Evolutionary conservation across 768 basidiomycete genomes (phyloP).

Genomic region (Atractiella rhizophila): DNA sequence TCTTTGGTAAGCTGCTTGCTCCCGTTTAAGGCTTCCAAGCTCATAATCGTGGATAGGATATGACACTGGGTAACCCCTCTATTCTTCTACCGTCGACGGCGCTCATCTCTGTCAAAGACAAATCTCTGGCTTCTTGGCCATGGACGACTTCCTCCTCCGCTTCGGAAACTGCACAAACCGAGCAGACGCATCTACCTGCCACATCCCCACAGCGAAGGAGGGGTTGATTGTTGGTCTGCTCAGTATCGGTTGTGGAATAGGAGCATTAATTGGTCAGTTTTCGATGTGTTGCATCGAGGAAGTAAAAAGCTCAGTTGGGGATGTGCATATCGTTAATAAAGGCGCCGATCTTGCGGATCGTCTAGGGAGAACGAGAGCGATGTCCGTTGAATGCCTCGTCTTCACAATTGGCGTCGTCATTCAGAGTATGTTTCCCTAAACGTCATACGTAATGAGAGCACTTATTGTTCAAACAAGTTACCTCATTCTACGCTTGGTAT

Average conservation of each 20-base stretch:
- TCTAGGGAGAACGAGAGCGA: constrained; percentile 42
- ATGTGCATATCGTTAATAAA: not conserved
- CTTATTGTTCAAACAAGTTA: constrained; percentile 32
- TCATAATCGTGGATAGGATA: not conserved
- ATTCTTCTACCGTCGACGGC: not conserved
- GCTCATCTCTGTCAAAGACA: constrained; percentile 30
- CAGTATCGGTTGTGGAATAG: constrained; percentile 25
- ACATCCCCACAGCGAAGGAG: constrained; percentile 31
- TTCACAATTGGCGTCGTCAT: constrained; percentile 31
- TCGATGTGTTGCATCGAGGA: constrained; percentile 31
- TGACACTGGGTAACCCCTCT: not conserved
- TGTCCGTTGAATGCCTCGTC: constrained; percentile 34
- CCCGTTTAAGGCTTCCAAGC: constrained; percentile 7
- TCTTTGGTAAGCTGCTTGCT: no score
- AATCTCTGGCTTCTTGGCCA: constrained; percentile 48
- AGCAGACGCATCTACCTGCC: constrained; percentile 25
- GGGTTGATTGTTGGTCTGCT: constrained; percentile 44
- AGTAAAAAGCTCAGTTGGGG: not conserved
- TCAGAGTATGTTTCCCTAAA: not conserved
- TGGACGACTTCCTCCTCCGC: constrained; percentile 40
- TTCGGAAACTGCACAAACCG: constrained; percentile 30
- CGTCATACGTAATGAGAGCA: not conserved
- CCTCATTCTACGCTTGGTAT: constrained; percentile 32
- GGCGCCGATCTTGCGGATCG: constrained; percentile 27
- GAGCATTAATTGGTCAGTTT: constrained; percentile 40